Evolutionary conservation across 2,329 filamentous ascomycete genomes (phyloP).

Genomic region (Coniochaeta sp.): DNA sequence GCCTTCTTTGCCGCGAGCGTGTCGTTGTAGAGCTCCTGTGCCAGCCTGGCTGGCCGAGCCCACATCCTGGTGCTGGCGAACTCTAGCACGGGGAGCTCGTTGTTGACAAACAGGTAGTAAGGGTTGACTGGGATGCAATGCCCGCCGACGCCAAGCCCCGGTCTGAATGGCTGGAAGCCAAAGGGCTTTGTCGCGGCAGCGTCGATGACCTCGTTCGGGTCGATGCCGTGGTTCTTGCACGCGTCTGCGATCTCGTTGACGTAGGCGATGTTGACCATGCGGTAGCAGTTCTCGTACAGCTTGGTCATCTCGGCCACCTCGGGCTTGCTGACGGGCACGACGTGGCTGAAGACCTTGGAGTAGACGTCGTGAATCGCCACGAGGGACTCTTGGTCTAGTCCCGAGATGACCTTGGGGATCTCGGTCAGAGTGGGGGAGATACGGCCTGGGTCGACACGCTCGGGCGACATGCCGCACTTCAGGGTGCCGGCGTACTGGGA

Average conservation of each 20-base stretch:
- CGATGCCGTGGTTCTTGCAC: slow-evolving; percentile 34
- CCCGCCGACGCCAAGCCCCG: slow-evolving; percentile 43
- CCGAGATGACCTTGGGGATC: slow-evolving; percentile 48
- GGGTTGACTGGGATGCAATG: slow-evolving; percentile 51
- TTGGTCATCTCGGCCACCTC: slow-evolving; percentile 53
- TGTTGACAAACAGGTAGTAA: slow-evolving; percentile 42
- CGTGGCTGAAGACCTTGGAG: slow-evolving; percentile 33
- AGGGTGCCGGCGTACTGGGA: slow-evolving; percentile 36
- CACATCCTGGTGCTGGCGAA: slow-evolving; percentile 35
- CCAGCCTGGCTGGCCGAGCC: slow-evolving; percentile 30
- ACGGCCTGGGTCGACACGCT: slow-evolving; percentile 45
- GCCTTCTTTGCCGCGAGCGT: not conserved
- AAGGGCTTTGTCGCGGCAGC: slow-evolving; percentile 45
- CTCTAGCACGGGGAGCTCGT: slow-evolving; percentile 36
- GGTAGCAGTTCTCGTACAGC: slow-evolving; percentile 50
- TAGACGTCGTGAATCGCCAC: slow-evolving; percentile 36
- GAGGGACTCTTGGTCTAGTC: slow-evolving; percentile 39
- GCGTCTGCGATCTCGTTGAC: slow-evolving; percentile 51
- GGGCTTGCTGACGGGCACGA: slow-evolving; percentile 40
- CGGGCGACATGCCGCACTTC: slow-evolving; percentile 42
- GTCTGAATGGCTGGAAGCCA: slow-evolving; percentile 39
- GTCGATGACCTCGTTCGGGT: slow-evolving; percentile 40
- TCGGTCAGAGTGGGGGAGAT: slow-evolving; percentile 26
- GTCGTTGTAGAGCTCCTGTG: slow-evolving; percentile 18
- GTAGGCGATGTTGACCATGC: slow-evolving; percentile 46